A percentile compares a stretch with the other conserved stretches of the same genome.
Evolutionary conservation across 176 grass and related monocot species (phyloP).

Genomic region (Dactylis glomerata): DNA sequence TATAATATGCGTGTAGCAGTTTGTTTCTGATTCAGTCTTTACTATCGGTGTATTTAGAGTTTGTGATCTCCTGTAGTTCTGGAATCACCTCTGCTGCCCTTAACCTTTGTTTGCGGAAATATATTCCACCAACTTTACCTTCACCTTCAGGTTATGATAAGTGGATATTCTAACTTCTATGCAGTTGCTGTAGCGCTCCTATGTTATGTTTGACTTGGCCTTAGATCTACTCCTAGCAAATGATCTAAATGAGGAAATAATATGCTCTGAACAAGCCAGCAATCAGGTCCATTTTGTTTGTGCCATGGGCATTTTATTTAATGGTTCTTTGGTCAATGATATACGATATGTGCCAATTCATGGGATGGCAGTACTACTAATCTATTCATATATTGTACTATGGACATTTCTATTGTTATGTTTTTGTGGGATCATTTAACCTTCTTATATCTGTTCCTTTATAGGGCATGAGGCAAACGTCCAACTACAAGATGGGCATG

Average conservation of each 20-base stretch:
- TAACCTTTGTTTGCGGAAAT: neutral
- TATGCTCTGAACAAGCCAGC: conserved; percentile 94
- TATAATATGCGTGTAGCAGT: too few relatives aligned
- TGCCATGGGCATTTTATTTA: neutral
- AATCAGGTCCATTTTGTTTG: conserved; percentile 1
- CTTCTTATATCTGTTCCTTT: conserved; percentile 1
- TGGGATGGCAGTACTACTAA: neutral
- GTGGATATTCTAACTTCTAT: conserved; percentile 88
- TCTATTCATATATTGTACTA: conserved; percentile 18
- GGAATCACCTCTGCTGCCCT: too few relatives aligned
- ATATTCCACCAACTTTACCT: neutral
- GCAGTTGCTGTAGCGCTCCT: conserved; percentile 84
- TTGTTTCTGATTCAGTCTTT: too few relatives aligned
- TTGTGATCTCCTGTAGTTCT: too few relatives aligned
- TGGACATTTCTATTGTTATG: too few relatives aligned
- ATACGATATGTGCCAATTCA: neutral
- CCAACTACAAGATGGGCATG: too few relatives aligned
- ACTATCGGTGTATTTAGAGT: too few relatives aligned
- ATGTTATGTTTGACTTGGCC: conserved; percentile 48
- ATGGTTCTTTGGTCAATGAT: neutral
- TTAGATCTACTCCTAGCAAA: conserved; percentile 73
- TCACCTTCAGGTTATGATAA: conserved; percentile 74
- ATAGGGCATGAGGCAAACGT: conserved; percentile 87
- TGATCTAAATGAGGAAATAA: conserved; percentile 91
- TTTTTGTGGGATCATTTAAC: too few relatives aligned